phyloP scores from a whole-genome alignment of 163 green algal genomes.

The Scenedesmus sp. region DNA sequence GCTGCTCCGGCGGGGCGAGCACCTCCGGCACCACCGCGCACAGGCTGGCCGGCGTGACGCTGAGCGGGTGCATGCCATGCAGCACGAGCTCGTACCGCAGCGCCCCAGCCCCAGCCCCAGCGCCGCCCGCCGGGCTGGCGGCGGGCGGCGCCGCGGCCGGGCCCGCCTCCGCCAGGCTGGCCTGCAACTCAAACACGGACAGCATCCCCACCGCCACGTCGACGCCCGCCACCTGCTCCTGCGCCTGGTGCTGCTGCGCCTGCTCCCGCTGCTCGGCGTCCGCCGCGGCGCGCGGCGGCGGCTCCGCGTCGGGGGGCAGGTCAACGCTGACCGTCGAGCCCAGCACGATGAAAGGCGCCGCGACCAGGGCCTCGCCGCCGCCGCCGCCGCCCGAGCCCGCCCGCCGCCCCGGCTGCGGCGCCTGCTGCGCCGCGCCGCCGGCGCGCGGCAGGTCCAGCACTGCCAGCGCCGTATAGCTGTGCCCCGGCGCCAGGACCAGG shows the following conservation, averaged over 20 bases:
- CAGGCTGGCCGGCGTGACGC: not conserved
- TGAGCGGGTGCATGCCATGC: constrained; percentile 12
- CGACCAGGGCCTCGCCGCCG: not conserved
- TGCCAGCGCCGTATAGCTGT: constrained; percentile 18
- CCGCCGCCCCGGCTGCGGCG: not conserved
- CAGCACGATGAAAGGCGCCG: constrained; percentile 19
- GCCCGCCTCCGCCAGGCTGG: too few species aligned
- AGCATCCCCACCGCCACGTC: not conserved
- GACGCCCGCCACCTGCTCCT: not conserved
- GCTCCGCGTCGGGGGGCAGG: too few species aligned
- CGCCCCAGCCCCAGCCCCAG: too few species aligned
- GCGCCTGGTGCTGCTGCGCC: not conserved
- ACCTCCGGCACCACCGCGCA: constrained; percentile 9
- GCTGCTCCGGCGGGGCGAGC: not conserved
- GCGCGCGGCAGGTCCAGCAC: constrained; percentile 38
- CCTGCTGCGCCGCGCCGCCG: constrained; percentile 7
- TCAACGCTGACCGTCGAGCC: constrained; percentile 6
- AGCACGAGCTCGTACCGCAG: constrained; percentile 24
- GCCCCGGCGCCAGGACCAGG: not conserved
- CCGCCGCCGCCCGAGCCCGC: not conserved
- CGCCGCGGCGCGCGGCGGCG: too few species aligned
- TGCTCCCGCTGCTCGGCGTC: not conserved
- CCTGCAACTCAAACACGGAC: constrained; percentile 37
- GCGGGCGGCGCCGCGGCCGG: too few species aligned
- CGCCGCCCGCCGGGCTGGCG: too few species aligned